These are phyloP conservation scores for Gryganskiella cystojenkinii DNA, from an alignment of 192 early-diverging fungal genomes.

Conservation along the genomic window DNA sequence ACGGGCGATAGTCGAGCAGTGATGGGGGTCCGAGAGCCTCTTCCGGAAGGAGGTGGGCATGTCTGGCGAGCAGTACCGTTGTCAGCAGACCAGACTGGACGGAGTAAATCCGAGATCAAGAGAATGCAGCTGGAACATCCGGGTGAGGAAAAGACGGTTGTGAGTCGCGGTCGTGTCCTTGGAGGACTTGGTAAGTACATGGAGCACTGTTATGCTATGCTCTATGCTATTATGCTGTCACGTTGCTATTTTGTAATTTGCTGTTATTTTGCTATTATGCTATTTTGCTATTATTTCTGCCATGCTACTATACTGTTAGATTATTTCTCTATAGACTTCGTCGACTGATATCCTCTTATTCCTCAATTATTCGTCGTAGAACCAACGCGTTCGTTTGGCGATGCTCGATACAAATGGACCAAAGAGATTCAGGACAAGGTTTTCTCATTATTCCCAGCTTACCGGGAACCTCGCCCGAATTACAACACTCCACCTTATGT, in stretches of 20 bases:
- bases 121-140: conserved; percentile 77
- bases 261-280: conserved; percentile 28
- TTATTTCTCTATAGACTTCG: not conserved
- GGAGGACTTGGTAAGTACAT: conserved; percentile 58
- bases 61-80: conserved; percentile 67
- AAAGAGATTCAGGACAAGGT: conserved; percentile 64
- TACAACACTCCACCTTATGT: conserved; percentile 79
- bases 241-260: not conserved
- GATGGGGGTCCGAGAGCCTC: conserved; percentile 48
- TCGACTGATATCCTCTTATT: not conserved
- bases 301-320: conserved; percentile 1
- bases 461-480: conserved; percentile 56
- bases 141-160: conserved; percentile 70
- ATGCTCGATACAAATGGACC: conserved; percentile 78
- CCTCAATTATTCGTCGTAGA: conserved; percentile 16
- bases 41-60: conserved; percentile 50
- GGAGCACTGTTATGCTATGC: too few relatives aligned
- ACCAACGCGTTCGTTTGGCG: conserved; percentile 73
- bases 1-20: conserved; percentile 65
- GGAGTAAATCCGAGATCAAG: conserved; percentile 61
- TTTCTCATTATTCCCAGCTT: conserved; percentile 59
- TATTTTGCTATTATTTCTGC: conserved; percentile 19
- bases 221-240: not conserved
- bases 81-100: conserved; percentile 71
- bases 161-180: conserved; percentile 67